phyloP scores from a whole-genome alignment of 2,329 filamentous ascomycete genomes.

The Ophiostoma australiae region DNA sequence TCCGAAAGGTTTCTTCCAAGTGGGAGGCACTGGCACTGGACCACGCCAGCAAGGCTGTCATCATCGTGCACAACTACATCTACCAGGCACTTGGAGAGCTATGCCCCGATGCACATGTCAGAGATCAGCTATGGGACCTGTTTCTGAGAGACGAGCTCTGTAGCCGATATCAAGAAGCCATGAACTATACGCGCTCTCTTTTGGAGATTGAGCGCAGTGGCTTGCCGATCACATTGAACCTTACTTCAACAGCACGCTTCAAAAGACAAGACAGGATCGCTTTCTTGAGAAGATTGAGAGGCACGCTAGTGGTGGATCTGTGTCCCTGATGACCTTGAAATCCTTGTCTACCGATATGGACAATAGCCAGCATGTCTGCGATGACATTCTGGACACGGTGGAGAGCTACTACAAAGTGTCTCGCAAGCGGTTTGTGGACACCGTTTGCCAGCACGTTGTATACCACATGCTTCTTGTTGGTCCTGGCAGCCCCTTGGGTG shows the following conservation, averaged over 20 bases:
- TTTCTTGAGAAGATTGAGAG: neutral
- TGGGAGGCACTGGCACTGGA: constrained; percentile 47
- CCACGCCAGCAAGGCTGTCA: constrained; percentile 49
- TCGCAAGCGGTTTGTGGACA: constrained; percentile 58
- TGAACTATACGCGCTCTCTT: constrained; percentile 48
- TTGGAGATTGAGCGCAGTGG: constrained; percentile 47
- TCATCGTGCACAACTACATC: constrained; percentile 49
- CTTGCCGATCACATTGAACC: constrained; percentile 48
- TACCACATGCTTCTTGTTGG: constrained; percentile 50
- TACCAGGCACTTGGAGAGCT: constrained; percentile 37
- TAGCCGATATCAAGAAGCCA: constrained; percentile 43
- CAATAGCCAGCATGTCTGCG: constrained; percentile 29
- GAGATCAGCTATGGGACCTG: constrained; percentile 35
- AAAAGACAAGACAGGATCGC: constrained; percentile 30
- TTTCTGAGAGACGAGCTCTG: constrained; percentile 46
- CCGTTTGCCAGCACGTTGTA: constrained; percentile 51
- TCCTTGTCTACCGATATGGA: constrained; percentile 23
- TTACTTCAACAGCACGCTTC: constrained; percentile 44
- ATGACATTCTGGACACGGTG: constrained; percentile 57
- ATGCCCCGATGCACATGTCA: constrained; percentile 32
- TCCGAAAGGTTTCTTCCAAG: constrained; percentile 51
- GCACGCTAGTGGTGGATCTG: neutral
- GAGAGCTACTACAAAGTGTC: constrained; percentile 59
- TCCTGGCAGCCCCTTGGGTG: constrained; percentile 45
- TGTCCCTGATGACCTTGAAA: neutral